These are phyloP conservation scores for Wickerhamiella alocasiicola DNA, from an alignment of 805 yeast genomes.

Conservation along the genomic window DNA sequence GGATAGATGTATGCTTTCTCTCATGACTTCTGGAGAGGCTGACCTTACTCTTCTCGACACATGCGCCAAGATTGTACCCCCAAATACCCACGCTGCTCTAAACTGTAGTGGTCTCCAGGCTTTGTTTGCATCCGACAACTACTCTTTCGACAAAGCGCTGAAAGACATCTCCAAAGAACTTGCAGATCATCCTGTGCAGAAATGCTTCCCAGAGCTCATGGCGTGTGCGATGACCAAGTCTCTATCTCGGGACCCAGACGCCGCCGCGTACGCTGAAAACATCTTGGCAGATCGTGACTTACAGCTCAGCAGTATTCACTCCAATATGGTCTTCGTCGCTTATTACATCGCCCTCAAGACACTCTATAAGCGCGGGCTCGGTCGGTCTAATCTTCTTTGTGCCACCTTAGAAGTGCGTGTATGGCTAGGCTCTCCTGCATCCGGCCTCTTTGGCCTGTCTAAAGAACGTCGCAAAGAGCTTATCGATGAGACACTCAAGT, in stretches of 20 bases:
- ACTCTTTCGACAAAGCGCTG: not conserved
- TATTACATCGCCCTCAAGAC: constrained; percentile 4
- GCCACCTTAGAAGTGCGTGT: constrained; percentile 5
- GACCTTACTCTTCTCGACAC: not conserved
- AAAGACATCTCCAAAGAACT: not conserved
- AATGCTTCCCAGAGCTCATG: not conserved
- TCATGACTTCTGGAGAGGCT: not conserved
- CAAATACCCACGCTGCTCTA: not conserved
- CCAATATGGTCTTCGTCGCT: not conserved
- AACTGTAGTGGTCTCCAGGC: not conserved
- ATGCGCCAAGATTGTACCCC: not conserved
- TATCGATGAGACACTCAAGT: constrained; percentile 42
- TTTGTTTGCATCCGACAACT: not conserved
- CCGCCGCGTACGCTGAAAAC: constrained; percentile 1
- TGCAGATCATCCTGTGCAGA: not conserved
- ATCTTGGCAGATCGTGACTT: not conserved
- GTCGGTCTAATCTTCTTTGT: constrained; percentile 4
- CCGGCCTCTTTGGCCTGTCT: constrained; percentile 25
- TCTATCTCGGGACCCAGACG: not conserved
- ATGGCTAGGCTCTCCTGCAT: constrained; percentile 6
- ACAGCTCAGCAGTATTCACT: not conserved
- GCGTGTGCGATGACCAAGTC: constrained; percentile 7
- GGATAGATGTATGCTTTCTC: not conserved
- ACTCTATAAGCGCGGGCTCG: constrained; percentile 2
- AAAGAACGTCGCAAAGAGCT: constrained; percentile 40